Evolutionary conservation across 2,329 filamentous ascomycete genomes (phyloP).

Genomic region (Epichloe sylvatica): DNA sequence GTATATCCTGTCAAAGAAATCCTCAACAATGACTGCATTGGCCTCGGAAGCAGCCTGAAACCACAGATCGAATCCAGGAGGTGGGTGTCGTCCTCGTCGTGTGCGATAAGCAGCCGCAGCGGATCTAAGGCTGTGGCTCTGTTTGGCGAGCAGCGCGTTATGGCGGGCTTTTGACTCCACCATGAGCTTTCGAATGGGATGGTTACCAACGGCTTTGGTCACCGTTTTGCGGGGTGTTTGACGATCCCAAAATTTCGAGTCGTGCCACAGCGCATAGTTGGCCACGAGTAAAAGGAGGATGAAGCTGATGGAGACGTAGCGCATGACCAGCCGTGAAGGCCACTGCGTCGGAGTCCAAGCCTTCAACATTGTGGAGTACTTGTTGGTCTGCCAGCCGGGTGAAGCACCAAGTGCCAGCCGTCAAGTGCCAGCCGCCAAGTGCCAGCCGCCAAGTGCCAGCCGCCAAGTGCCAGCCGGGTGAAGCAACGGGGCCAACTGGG

Average conservation of each 20-base stretch:
- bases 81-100: constrained; percentile 44
- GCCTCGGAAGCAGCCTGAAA: constrained; percentile 36
- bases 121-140: constrained; percentile 34
- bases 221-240: constrained; percentile 7
- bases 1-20: constrained; percentile 52
- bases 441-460: too few relatives aligned
- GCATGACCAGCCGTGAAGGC: constrained; percentile 17
- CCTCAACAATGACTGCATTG: constrained; percentile 44
- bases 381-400: not conserved
- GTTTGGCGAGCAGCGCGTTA: constrained; percentile 25
- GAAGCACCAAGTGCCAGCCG: too few relatives aligned
- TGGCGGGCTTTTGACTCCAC: constrained; percentile 30
- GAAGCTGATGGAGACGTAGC: constrained; percentile 15
- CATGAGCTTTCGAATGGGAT: constrained; percentile 40
- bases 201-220: constrained; percentile 16
- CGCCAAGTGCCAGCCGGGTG: too few relatives aligned
- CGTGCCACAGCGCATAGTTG: constrained; percentile 20
- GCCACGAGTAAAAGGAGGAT: constrained; percentile 12
- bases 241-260: constrained; percentile 14
- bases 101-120: constrained; percentile 42
- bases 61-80: constrained; percentile 50
- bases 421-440: too few relatives aligned
- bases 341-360: constrained; percentile 6
- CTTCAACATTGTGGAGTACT: constrained; percentile 4
- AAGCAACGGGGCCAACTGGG: not conserved